A percentile compares a stretch with the other conserved stretches of the same genome.
phyloP scores from a whole-genome alignment of 2,329 filamentous ascomycete species.

The Cladosporium sp. region DNA sequence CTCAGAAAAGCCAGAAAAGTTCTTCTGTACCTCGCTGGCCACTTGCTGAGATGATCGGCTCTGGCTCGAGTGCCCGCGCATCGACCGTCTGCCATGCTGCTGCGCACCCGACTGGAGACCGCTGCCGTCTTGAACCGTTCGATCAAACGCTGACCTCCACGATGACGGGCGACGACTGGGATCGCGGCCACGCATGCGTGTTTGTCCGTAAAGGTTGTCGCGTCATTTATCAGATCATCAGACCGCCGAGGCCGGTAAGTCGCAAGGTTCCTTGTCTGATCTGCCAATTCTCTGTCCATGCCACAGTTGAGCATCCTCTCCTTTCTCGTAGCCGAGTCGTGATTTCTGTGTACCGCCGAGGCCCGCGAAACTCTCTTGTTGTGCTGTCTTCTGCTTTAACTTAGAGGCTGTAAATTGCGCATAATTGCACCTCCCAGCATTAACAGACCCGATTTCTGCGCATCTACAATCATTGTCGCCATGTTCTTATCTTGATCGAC shows the following conservation, averaged over 20 bases:
- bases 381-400: neutral
- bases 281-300: neutral
- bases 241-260: neutral
- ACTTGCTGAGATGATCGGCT: neutral
- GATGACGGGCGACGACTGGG: neutral
- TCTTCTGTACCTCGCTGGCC: neutral
- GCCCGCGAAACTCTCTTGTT: neutral
- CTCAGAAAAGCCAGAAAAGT: neutral
- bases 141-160: neutral
- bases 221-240: conserved; percentile 11
- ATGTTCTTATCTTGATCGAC: no score
- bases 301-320: neutral
- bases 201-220: neutral
- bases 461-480: no score
- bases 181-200: neutral
- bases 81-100: conserved; percentile 1
- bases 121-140: neutral
- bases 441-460: no score
- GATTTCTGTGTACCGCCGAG: neutral
- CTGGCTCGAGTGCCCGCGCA: neutral
- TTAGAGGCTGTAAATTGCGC: no score
- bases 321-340: no score
- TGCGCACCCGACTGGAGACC: neutral
- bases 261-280: neutral
- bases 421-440: no score